phyloP scores from a whole-genome alignment of 139 green algal genomes.

The Pycnococcus provasolii region DNA sequence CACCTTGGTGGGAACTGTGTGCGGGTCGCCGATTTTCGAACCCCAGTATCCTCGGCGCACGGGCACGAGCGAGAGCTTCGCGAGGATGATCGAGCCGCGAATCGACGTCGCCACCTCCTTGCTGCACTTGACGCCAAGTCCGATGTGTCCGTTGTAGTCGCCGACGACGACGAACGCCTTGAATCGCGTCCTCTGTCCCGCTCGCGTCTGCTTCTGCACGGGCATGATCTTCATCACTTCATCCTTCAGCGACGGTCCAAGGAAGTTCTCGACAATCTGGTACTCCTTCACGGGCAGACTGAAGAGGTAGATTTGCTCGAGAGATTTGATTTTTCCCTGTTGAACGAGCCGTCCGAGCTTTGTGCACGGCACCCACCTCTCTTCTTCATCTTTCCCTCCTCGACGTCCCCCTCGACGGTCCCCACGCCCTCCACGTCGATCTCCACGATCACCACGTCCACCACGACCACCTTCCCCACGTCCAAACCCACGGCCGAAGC shows the following conservation, averaged over 20 bases:
- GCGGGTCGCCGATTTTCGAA: constrained; percentile 79
- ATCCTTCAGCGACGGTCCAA: constrained; percentile 44
- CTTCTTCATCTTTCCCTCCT: constrained; percentile 74
- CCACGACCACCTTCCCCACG: constrained; percentile 35
- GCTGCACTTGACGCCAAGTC: constrained; percentile 97
- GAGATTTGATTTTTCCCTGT: constrained; percentile 95
- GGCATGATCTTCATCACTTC: constrained; percentile 99
- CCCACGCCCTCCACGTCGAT: constrained; percentile 44
- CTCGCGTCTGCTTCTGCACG: constrained; percentile 99
- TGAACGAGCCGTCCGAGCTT: constrained; percentile 97
- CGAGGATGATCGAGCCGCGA: constrained; percentile 91
- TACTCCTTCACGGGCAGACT: constrained; percentile 93
- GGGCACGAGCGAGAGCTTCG: constrained; percentile 90
- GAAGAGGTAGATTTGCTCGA: constrained; percentile 99
- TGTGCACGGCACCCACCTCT: constrained; percentile 93
- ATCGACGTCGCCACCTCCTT: constrained; percentile 99
- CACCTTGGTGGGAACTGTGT: constrained; percentile 83
- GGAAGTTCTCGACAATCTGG: constrained; percentile 49
- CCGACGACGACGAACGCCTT: constrained; percentile 99
- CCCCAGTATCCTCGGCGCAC: constrained; percentile 97
- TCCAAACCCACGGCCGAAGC: constrained; percentile 82
- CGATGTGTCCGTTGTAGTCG: constrained; percentile 95
- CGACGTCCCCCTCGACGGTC: constrained; percentile 25
- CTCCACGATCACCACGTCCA: constrained; percentile 22
- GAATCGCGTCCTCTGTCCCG: constrained; percentile 97